phyloP scores from a whole-genome alignment of 2,329 filamentous ascomycete species.

The Ceratocystis lukuohia region DNA sequence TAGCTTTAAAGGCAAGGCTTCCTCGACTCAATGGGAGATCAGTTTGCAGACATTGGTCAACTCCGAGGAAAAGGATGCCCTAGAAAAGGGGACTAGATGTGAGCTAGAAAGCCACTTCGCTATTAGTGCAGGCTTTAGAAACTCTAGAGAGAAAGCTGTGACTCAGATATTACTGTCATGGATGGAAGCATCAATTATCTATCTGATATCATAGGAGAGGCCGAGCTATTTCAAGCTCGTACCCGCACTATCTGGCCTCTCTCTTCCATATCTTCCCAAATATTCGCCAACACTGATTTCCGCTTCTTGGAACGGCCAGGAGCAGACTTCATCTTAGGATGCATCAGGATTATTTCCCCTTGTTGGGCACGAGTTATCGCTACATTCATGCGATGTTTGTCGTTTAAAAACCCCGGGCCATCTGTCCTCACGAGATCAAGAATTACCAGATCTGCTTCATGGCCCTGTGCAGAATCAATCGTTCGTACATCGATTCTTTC shows the following conservation, averaged over 20 bases:
- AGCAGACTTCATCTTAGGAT: conserved; percentile 26
- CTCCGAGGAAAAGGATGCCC: too few species aligned
- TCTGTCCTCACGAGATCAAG: conserved; percentile 34
- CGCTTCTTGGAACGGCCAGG: background rate
- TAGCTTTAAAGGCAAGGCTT: too few species aligned
- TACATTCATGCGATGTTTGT: conserved; percentile 34
- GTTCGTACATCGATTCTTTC: conserved; percentile 31
- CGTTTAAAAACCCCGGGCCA: conserved; percentile 31
- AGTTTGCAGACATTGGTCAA: too few species aligned
- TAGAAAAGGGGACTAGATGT: too few species aligned
- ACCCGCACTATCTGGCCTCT: conserved; percentile 3
- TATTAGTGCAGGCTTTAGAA: too few species aligned
- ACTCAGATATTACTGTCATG: too few species aligned
- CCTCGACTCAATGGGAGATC: too few species aligned
- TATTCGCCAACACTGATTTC: background rate
- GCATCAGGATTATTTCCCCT: conserved; percentile 35
- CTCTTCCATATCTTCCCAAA: conserved; percentile 13
- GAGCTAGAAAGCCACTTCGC: too few species aligned
- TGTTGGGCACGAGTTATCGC: conserved; percentile 34
- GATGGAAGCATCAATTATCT: too few species aligned
- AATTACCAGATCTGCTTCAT: conserved; percentile 36
- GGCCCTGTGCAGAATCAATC: conserved; percentile 34
- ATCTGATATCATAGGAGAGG: background rate
- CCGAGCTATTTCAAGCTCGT: background rate
- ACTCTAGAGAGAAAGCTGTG: too few species aligned